Base-by-base conservation (phyloP, 2,329 filamentous ascomycete species). In the Alternaria incomplexa region DNA sequence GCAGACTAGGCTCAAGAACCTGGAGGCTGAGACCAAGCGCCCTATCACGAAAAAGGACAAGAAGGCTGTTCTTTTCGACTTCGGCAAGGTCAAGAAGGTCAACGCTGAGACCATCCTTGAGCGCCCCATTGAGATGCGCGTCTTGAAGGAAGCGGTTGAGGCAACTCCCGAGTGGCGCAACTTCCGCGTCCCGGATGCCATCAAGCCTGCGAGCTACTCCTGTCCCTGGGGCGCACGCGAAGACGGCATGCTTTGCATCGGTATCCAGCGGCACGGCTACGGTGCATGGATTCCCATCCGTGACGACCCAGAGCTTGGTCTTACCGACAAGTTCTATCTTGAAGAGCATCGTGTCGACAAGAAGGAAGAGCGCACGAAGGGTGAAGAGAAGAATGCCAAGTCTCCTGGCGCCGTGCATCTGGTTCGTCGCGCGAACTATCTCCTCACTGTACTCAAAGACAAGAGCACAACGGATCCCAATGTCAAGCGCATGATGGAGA, bases 301-400 rank as follows among this genome's bases (percentile, higher is more conserved):
- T 7, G 96, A 99, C 71, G 96, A 99, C 75, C 83, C 88, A 1
- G 93, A 97, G 30, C 87, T 99, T 22, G 91, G 89, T 9, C 90
- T 99, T 83, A 83, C 85, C 2, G 93, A 97, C 73, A 98, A 97
- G 76, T 92, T 98, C 77, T 99, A 97, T 82, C 83, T 99, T 1
- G 96, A 99, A 77, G 96, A 99, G 80, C 94, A 98, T 79, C 91
- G 95, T n/a, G 95, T 98, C 17, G 96, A 97, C 79, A 96, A 96
- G 82, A 98, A 98, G 79, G 94, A 96, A 73, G 93, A 97, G 79
- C 91, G 96, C 36, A 91, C 85, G 74, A 93, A 93, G 73, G 88
- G 84, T 15, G 90, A 93, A 17, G 82, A 88, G 66, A 89, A 89
- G 73, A 85, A 85, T 17, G 92, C 92, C 36, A 96, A 97, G 74